A percentile compares a stretch with the other conserved stretches of the same genome.
phyloP scores from a whole-genome alignment of 306 rosid genomes.

The Malus fusca region DNA sequence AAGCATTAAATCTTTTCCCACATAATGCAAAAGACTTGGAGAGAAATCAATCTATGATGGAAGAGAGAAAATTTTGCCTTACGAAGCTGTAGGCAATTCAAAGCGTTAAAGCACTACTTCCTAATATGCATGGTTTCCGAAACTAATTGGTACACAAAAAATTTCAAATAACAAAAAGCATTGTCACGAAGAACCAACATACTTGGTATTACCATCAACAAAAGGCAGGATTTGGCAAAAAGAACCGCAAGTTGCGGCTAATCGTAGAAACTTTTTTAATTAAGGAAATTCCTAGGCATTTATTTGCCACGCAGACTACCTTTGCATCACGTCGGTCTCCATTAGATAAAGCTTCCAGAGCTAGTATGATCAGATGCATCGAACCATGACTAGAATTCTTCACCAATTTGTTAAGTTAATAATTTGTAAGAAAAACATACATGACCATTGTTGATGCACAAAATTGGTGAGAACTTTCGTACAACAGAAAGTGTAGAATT shows the following conservation, averaged over 20 bases:
- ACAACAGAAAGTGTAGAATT: too few relatives aligned
- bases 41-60: neutral
- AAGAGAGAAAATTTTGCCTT: neutral
- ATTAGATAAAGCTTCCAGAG: neutral
- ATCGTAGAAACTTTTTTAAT: neutral
- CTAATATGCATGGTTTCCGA: constrained; percentile 5
- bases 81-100: neutral
- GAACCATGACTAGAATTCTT: neutral
- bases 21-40: neutral
- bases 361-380: neutral
- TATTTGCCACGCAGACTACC: neutral
- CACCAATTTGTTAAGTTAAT: neutral
- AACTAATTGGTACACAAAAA: neutral
- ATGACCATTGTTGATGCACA: neutral
- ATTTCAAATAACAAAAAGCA: neutral
- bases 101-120: neutral
- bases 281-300: neutral
- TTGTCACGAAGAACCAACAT: neutral
- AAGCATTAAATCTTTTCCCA: neutral
- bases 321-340: neutral
- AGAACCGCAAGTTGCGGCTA: neutral
- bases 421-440: neutral
- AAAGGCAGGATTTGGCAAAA: neutral
- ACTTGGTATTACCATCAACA: neutral
- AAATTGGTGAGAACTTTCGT: too few relatives aligned